A percentile compares a stretch with the other conserved stretches of the same genome.
These are phyloP conservation scores for Rhizopogon rudus DNA, from an alignment of 768 basidiomycete species.

Conservation along the genomic window DNA sequence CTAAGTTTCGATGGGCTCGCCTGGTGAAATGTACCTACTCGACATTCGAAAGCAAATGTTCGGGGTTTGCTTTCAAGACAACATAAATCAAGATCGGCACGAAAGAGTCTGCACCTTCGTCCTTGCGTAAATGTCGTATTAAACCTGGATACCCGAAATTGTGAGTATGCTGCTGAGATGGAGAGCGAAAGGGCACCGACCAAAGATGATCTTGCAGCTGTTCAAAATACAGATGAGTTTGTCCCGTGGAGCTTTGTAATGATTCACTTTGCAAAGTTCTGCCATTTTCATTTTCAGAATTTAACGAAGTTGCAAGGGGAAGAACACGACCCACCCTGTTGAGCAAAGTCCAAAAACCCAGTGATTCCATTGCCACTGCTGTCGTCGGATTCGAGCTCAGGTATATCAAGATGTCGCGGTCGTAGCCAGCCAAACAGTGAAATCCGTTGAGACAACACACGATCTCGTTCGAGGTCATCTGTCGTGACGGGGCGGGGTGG, in stretches of 20 bases:
- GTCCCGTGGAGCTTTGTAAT: constrained; percentile 98
- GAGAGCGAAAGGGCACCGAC: constrained; percentile 40
- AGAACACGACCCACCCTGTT: constrained; percentile 59
- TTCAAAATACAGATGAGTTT: constrained; percentile 97
- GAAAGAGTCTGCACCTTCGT: constrained; percentile 92
- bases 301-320: neutral
- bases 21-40: constrained; percentile 52
- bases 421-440: constrained; percentile 87
- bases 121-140: constrained; percentile 79
- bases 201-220: constrained; percentile 98
- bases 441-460: constrained; percentile 85
- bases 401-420: constrained; percentile 87
- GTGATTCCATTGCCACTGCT: constrained; percentile 24
- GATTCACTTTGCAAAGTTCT: constrained; percentile 96
- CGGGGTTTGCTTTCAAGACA: constrained; percentile 91
- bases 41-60: constrained; percentile 89
- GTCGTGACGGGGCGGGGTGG: constrained; percentile 79
- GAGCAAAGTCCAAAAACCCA: constrained; percentile 85
- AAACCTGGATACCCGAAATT: constrained; percentile 48
- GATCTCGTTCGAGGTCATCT: constrained; percentile 96
- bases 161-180: neutral
- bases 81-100: constrained; percentile 93
- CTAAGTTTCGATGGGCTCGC: neutral
- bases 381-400: constrained; percentile 59
- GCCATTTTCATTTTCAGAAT: constrained; percentile 5